phyloP scores from a whole-genome alignment of 2,329 filamentous ascomycete species.

The Byssochlamys sp. region DNA sequence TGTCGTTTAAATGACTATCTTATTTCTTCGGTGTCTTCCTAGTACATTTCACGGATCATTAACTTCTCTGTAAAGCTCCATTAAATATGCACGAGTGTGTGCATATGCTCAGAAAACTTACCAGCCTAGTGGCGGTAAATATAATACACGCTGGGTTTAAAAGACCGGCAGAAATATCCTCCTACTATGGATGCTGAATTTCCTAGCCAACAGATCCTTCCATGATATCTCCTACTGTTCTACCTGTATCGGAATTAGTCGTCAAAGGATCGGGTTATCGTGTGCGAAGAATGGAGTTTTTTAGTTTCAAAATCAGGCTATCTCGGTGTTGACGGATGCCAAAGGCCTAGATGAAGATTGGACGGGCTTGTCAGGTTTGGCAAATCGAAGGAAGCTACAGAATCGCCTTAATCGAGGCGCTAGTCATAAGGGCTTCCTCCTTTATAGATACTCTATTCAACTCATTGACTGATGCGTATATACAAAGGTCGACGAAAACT shows the following conservation, averaged over 20 bases:
- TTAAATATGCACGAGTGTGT: too few species aligned
- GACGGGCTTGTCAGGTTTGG: background rate
- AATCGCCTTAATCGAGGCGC: constrained; percentile 2
- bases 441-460: background rate
- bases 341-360: background rate
- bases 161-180: background rate
- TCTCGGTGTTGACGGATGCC: background rate
- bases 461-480: background rate
- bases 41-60: too few species aligned
- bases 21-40: background rate
- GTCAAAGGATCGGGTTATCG: background rate
- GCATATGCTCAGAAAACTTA: too few species aligned
- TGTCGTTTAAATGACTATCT: background rate
- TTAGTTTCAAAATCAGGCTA: background rate
- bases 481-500: constrained; percentile 1
- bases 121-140: background rate
- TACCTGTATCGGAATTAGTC: background rate
- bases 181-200: background rate
- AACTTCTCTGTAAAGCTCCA: too few species aligned
- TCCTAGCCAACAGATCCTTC: background rate
- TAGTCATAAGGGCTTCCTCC: background rate
- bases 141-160: background rate
- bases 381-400: background rate
- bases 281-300: background rate
- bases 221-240: background rate